Evolutionary conservation across 257 asterid genomes (phyloP).

Genomic region (Striga asiatica): DNA sequence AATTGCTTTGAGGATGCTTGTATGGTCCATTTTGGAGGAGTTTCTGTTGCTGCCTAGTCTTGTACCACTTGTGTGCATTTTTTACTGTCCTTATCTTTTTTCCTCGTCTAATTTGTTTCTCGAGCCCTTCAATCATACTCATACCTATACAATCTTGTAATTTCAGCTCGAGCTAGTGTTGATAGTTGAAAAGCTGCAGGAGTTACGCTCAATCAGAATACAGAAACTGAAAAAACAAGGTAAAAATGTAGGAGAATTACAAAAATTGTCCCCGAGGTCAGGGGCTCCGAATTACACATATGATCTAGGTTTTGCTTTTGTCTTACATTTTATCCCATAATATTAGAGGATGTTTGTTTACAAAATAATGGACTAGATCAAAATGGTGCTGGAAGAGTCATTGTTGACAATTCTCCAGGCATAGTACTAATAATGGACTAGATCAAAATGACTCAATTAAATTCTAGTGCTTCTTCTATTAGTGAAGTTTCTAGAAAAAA

Average conservation of each 20-base stretch:
- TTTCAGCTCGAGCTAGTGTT: slow-evolving; percentile 86
- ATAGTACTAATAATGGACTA: no score
- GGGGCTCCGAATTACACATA: no score
- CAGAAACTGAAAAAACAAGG: slow-evolving; percentile 94
- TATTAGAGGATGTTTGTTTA: no score
- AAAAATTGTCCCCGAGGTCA: no score
- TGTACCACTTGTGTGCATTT: not conserved
- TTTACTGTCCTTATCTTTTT: not conserved
- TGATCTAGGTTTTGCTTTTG: no score
- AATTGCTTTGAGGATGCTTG: slow-evolving; percentile 6
- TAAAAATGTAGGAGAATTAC: slow-evolving; percentile 13
- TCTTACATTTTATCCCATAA: no score
- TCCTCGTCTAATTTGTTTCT: not conserved
- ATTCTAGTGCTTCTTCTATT: no score
- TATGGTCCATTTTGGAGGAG: slow-evolving; percentile 4
- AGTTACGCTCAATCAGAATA: slow-evolving; percentile 73
- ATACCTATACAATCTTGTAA: slow-evolving; percentile 7
- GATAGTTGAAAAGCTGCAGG: slow-evolving; percentile 91
- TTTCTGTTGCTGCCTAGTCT: not conserved
- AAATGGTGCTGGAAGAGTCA: no score
- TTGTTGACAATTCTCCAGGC: no score
- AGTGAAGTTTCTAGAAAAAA: no score
- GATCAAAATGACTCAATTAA: no score
- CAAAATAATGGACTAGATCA: no score
- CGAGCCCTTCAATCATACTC: slow-evolving; percentile 3